phyloP scores from a whole-genome alignment of 2,329 filamentous ascomycete genomes.

The Leptographium procerum region DNA sequence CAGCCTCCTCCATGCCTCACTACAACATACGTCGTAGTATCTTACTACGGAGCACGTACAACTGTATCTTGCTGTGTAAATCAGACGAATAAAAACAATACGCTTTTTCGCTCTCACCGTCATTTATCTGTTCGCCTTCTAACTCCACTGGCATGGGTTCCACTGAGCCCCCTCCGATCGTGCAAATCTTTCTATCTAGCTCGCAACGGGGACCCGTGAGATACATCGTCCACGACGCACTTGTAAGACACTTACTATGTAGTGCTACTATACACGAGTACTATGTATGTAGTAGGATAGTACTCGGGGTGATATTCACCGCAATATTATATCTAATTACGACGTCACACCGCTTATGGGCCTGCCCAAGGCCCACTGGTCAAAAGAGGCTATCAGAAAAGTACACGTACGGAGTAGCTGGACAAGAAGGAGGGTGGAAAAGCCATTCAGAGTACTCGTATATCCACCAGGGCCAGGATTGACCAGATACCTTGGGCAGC shows the following conservation, averaged over 20 bases:
- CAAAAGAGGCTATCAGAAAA: neutral
- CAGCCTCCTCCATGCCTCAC: neutral
- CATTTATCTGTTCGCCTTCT: neutral
- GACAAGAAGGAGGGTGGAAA: neutral
- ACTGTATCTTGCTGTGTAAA: neutral
- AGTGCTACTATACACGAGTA: no score
- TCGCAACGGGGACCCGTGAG: neutral
- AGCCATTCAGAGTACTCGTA: no score
- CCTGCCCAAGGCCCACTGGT: neutral
- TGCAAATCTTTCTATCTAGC: neutral
- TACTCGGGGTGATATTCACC: neutral
- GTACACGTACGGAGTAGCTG: neutral
- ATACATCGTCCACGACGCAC: neutral
- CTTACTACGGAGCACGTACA: no score
- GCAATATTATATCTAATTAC: neutral
- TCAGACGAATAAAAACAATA: neutral
- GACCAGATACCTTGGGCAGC: neutral
- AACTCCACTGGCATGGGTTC: neutral
- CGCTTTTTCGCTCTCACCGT: neutral
- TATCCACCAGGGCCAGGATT: no score
- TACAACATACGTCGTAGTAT: neutral
- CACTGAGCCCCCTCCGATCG: neutral
- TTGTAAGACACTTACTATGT: no score
- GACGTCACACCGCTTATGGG: slow-evolving; percentile 1
- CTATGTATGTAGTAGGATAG: no score